Conservation (phyloP, 441 rosid species). For the Jatropha podagrica region DNA sequence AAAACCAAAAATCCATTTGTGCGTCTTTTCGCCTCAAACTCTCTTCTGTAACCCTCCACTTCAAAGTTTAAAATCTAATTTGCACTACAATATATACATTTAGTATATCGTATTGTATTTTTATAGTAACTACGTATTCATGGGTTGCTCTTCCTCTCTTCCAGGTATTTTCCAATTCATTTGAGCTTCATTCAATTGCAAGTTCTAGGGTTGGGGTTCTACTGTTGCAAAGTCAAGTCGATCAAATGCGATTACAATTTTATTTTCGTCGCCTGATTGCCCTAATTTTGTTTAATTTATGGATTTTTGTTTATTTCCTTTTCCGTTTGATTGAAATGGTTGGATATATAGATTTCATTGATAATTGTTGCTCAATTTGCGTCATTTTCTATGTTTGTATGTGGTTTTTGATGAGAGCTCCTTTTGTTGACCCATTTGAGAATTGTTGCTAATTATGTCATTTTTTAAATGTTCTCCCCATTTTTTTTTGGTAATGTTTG, state of each 20-base stretch:
- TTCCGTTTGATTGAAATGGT: constrained; percentile 13
- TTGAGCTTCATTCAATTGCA: neutral
- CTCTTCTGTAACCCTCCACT: neutral
- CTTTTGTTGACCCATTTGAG: neutral
- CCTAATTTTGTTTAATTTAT: neutral
- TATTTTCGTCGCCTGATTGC: neutral
- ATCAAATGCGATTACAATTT: neutral
- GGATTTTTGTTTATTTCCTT: neutral
- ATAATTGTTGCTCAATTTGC: constrained; percentile 19
- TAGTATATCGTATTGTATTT: neutral
- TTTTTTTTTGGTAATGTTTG: constrained; percentile 14
- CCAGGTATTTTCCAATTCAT: constrained; percentile 46
- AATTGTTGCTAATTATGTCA: neutral
- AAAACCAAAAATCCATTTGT: neutral
- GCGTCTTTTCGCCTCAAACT: too few species aligned
- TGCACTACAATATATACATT: neutral
- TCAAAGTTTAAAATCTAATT: constrained; percentile 10
- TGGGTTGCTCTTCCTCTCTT: constrained; percentile 93
- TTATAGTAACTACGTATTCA: constrained; percentile 18
- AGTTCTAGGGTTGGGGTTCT: neutral
- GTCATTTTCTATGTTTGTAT: neutral
- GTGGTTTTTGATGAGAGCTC: neutral
- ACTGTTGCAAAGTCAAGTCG: neutral
- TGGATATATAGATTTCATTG: constrained; percentile 17
- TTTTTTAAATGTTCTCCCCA: neutral